Percentiles rank a stretch among this genome's conserved stretches.
phyloP scores from a whole-genome alignment of 2,329 filamentous ascomycete species.

The Onygenales sp. region DNA sequence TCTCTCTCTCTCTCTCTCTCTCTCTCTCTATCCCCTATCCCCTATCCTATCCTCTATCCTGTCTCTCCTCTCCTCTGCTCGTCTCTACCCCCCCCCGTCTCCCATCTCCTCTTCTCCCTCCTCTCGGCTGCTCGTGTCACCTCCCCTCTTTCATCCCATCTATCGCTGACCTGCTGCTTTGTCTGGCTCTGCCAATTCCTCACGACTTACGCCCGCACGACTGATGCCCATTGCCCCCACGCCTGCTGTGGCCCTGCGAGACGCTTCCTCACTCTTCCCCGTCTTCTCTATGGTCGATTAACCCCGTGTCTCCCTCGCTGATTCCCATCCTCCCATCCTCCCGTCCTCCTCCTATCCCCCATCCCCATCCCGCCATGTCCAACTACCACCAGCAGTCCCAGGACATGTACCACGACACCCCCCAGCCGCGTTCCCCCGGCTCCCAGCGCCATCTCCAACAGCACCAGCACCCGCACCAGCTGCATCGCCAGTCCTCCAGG shows the following conservation, averaged over 20 bases:
- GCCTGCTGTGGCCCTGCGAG: not conserved
- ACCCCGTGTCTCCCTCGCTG: conserved; percentile 7
- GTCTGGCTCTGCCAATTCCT: not conserved
- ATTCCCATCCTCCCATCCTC: conserved; percentile 16
- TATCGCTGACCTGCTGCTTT: not conserved
- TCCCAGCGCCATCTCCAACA: conserved; percentile 54
- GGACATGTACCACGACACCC: conserved; percentile 60
- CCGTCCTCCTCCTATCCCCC: conserved; percentile 19
- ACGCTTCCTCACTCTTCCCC: not conserved
- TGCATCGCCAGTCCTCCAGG: conserved; percentile 64
- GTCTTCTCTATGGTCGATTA: conserved; percentile 1
- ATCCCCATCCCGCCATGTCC: conserved; percentile 22
- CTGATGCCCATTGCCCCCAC: too few species aligned
- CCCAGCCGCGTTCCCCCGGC: conserved; percentile 62
- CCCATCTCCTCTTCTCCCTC: not conserved
- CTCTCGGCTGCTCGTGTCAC: not conserved
- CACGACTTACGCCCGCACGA: too few species aligned
- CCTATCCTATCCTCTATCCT: conserved; percentile 8
- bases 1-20: conserved; percentile 11
- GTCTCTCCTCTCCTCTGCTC: conserved; percentile 8
- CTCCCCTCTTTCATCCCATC: conserved; percentile 4
- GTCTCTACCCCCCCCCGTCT: conserved; percentile 1
- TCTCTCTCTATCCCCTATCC: conserved; percentile 8
- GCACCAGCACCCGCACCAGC: conserved; percentile 47
- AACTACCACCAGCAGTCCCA: conserved; percentile 18